Evolutionary conservation across 163 green algal genomes (phyloP), one percentile per base, ranked within the genome.

Genomic region (Smithsoniella earleae): DNA sequence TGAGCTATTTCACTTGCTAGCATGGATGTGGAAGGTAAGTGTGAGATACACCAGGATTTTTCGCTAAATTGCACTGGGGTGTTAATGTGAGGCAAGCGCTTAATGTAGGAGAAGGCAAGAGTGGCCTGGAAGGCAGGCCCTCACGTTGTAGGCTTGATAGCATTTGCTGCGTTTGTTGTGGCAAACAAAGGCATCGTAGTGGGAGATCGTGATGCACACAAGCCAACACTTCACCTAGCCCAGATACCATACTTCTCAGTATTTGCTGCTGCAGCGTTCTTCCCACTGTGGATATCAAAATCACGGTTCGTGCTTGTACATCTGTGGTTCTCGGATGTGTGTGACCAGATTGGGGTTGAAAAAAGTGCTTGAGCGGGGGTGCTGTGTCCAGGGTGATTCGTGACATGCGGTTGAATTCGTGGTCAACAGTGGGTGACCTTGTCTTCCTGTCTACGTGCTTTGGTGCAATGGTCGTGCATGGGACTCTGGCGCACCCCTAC

Each of bases 401-500:
- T n/a, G 58, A 43, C 43, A n/a, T 34, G 25, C 6, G 58, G 3
- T 5, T 3, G 6, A 38, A 3, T 5, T n/a, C 5, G 58, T 31
- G 40, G 22, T 27, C 54, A 31, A 36, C 25, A 46, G 63, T 44
- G 27, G n/a, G 30, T 1, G 40, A 28, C 2, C 18, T 46, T 28
- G 25, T 64, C 36, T 36, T 44, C 31, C n/a, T 44, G 20, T 13
- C 36, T 4, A 40, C 33, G 31, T 25, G 36, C 4, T 62, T 74
- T 18, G 66, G 34, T 10, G 52, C 44, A 8, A 73, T 62, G 2
- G 75, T 66, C 16, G 55, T 83, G 10, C 36, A 44, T 1, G 80
- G 63, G 73, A 94, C 84, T 2, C 55, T 94, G 2, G 88, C 77
- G 3, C 92, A 98, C 78, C 92, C 92, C 0, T 98, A 95, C 77